Evolutionary conservation across 1,284 basidiomycete genomes (phyloP), one percentile per base, ranked within the genome.

Genomic region (Cyathus olla): DNA sequence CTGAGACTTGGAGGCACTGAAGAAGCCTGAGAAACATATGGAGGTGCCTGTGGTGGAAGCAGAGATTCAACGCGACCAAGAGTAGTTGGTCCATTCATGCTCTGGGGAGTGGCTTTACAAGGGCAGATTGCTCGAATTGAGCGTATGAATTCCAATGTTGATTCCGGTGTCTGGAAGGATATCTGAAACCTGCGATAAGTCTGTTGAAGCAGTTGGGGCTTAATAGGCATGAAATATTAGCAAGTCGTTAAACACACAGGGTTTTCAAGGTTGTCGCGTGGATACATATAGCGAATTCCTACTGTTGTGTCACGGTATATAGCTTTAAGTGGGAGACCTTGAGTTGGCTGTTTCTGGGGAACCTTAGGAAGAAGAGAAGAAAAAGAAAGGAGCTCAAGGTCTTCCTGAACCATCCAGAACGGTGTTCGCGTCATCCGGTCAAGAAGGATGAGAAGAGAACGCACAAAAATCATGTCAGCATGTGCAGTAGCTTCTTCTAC

Each of bases 121-220:
- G 91, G 92, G 70, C 92, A 93, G 42, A 93, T 83, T 22, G 83
- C 80, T 56, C 84, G 83, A 64, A 94, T 88, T 5, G 84, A 78
- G 49, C 88, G 82, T 60, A 93, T 84, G 65, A 91, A 90, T 62
- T 85, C 83, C 2, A 79, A 70, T 1, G 88, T 86, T 35, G 84
- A 80, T 2, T 71, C 61, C n/a, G 79, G 50, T 21, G 81, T 81
- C 54, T 80, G 69, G 65, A 94, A 93, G 21, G 88, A 89, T 31
- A 93, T 82, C 71, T 94, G 92, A 67, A 94, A 92, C 21, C 92
- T 87, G 56, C 90, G 86, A 71, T 89, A 92, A 10, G 80, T 74
- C 90, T 92, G 55, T 37, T 10, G 39, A 26, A 19, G 27, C 19
- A 35, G 63, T 52, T 53, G 40, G 58, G 35, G 26, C 56, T 46